A percentile compares a stretch with the other conserved stretches of the same genome.
Evolutionary conservation across 139 green algal genomes (phyloP).

Genomic region (Chlamydomonas schloesseri): DNA sequence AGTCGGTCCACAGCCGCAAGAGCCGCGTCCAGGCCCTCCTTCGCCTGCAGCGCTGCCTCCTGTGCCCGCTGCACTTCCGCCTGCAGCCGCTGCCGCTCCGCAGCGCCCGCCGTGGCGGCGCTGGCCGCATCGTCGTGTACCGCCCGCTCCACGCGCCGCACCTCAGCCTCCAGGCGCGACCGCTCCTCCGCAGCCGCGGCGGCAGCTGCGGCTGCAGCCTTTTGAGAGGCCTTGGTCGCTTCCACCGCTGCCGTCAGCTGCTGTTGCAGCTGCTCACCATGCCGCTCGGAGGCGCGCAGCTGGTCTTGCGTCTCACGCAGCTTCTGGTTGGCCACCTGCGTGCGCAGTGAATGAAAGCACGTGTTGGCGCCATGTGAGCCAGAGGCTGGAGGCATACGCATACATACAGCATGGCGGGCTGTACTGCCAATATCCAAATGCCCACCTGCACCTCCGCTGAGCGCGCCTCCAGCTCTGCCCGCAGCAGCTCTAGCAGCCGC

Average conservation of each 20-base stretch:
- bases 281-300: not conserved
- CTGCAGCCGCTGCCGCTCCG: not conserved
- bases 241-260: not conserved
- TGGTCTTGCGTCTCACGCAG: not conserved
- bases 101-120: not conserved
- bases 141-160: not conserved
- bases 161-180: not conserved
- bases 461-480: slow-evolving; percentile 2
- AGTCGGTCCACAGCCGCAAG: not conserved
- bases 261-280: not conserved
- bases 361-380: too few relatives aligned
- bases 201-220: not conserved
- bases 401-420: too few relatives aligned
- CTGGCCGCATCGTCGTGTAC: not conserved
- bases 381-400: too few relatives aligned
- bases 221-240: not conserved
- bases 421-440: too few relatives aligned
- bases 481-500: slow-evolving; percentile 8
- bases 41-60: not conserved
- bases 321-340: slow-evolving; percentile 7
- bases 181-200: not conserved
- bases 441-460: not conserved
- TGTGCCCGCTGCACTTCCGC: not conserved
- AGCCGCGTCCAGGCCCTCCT: not conserved
- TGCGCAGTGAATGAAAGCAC: too few relatives aligned